Evolutionary conservation across 768 basidiomycete genomes (phyloP).

Genomic region (Calocera viscosa): DNA sequence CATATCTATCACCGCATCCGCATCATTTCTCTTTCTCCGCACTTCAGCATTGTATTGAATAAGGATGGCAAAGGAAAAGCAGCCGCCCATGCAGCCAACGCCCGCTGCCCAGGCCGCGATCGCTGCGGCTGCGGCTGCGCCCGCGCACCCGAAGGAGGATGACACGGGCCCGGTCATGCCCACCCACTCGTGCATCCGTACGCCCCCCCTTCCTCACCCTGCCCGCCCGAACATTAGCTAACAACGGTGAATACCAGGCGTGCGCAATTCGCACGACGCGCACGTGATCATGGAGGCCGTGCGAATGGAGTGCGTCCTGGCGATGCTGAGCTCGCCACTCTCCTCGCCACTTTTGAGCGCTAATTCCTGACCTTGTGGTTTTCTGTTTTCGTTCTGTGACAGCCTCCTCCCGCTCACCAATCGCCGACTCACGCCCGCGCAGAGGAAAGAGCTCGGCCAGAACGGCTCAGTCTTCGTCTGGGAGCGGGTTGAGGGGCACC

Average conservation of each 20-base stretch:
- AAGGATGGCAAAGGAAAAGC: not conserved
- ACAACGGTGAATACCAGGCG: not conserved
- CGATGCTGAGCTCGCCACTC: not conserved
- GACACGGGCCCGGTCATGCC: not conserved
- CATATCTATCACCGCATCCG: not conserved
- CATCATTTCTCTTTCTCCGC: not conserved
- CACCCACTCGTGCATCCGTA: not conserved
- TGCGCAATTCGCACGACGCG: conserved; percentile 1
- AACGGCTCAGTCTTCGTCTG: not conserved
- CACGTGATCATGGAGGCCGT: conserved; percentile 8
- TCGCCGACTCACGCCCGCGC: not conserved
- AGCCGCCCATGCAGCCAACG: not conserved
- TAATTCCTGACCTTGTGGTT: not conserved
- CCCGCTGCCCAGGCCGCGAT: not conserved
- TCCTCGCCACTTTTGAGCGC: conserved; percentile 1
- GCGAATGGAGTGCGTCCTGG: not conserved
- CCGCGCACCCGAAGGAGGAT: conserved; percentile 1
- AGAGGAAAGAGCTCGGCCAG: not conserved
- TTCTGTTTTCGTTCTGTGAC: not conserved
- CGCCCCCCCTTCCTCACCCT: not conserved
- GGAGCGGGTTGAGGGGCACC: conserved; percentile 6
- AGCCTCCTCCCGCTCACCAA: conserved; percentile 8
- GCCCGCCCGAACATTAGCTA: not conserved
- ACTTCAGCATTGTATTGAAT: not conserved
- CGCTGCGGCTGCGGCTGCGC: not conserved